Evolutionary conservation across 257 asterid species (phyloP).

Genomic region (Przewalskia tangutica): DNA sequence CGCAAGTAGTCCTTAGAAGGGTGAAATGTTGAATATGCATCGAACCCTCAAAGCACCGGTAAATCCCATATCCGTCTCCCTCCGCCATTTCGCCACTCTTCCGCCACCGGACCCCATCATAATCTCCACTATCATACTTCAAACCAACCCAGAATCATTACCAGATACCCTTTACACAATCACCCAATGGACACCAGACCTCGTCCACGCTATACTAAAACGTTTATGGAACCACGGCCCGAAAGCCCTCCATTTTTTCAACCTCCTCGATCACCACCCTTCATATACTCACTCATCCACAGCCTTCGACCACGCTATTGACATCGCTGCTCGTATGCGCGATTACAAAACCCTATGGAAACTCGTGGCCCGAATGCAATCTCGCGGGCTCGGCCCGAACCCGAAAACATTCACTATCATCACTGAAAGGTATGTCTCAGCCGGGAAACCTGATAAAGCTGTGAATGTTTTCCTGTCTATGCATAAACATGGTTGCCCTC

Average conservation of each 20-base stretch:
- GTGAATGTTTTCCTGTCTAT: constrained; percentile 62
- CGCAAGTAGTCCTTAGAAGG: too few relatives aligned
- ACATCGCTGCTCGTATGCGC: constrained; percentile 65
- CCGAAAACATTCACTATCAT: constrained; percentile 76
- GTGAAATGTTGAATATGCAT: constrained; percentile 1
- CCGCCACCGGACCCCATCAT: constrained; percentile 22
- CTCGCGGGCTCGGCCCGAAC: constrained; percentile 57
- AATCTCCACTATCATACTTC: constrained; percentile 41
- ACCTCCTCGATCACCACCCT: constrained; percentile 50
- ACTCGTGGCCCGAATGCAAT: constrained; percentile 52
- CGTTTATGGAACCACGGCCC: constrained; percentile 97
- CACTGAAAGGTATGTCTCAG: constrained; percentile 63
- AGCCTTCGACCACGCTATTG: constrained; percentile 65
- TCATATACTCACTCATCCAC: constrained; percentile 51
- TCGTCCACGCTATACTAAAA: constrained; percentile 62
- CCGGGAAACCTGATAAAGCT: constrained; percentile 87
- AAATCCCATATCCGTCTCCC: constrained; percentile 13
- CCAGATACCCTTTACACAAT: constrained; percentile 25
- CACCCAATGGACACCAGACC: constrained; percentile 49
- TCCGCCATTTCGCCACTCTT: not conserved
- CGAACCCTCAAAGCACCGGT: constrained; percentile 1
- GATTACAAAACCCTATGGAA: constrained; percentile 64
- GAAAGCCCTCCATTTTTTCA: constrained; percentile 81
- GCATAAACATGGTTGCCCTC: constrained; percentile 89
- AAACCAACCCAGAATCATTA: constrained; percentile 29